Percentiles rank a stretch among this genome's conserved stretches.
Evolutionary conservation across 371 early-diverging fungal species (phyloP).

Genomic region (Mucor racemosus): DNA sequence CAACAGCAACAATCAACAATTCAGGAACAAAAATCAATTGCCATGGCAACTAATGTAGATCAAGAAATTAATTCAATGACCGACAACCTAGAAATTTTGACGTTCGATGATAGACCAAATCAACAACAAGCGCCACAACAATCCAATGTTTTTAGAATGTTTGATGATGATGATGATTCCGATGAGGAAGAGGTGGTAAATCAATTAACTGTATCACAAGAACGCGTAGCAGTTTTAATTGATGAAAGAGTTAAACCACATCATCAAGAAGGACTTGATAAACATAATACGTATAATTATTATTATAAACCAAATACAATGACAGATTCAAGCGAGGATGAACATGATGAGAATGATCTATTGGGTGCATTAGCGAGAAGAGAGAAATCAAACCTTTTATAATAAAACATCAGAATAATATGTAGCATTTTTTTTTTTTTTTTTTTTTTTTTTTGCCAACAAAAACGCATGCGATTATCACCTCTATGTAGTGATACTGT

Average conservation of each 20-base stretch:
- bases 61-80: not conserved
- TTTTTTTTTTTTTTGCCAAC: too few relatives aligned
- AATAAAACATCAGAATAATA: not conserved
- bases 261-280: slow-evolving; percentile 1
- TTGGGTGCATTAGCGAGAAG: slow-evolving; percentile 6
- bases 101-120: not conserved
- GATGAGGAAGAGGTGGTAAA: slow-evolving; percentile 6
- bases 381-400: not conserved
- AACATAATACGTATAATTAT: not conserved
- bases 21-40: not conserved
- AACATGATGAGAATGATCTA: not conserved
- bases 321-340: slow-evolving; percentile 1
- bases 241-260: slow-evolving; percentile 17
- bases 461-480: too few relatives aligned
- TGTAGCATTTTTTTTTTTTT: too few relatives aligned
- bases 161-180: slow-evolving; percentile 17
- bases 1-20: not conserved
- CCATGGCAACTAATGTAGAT: not conserved
- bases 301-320: slow-evolving; percentile 7
- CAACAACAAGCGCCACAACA: not conserved
- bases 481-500: too few relatives aligned
- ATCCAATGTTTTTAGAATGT: slow-evolving; percentile 17
- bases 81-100: not conserved
- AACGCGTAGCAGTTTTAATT: not conserved
- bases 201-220: slow-evolving; percentile 3